Base-by-base conservation (phyloP, 805 yeast genomes). In the Maudiozyma serrabonitensis region DNA sequence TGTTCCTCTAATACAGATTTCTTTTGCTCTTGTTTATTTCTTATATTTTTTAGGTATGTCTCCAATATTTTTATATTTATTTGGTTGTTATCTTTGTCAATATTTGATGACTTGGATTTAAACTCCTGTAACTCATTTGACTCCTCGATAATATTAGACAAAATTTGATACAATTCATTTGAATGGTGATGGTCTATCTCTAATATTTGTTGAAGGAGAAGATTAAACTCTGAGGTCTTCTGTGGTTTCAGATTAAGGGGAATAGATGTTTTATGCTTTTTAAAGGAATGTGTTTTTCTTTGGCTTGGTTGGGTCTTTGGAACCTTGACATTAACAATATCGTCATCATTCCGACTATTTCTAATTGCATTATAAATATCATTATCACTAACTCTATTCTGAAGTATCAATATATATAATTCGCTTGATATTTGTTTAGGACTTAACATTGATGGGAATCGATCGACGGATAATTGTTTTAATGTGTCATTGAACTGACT, bases 21-120 rank as follows among this genome's bases (percentile, higher is more conserved):
- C n/a, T 54, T 55, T 38, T 56, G 60, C 25, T 42, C 47, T 43
- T 58, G 59, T 25, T 56, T 54, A 13, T 44, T 51, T 39, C 56
- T 63, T 12, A 56, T 54, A 19, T 50, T 52, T 13, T 55, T 46
- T 8, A 64, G 45, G 46, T 62, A 63, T 4, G 50, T 46, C 38
- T 55, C 50, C n/a, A 61, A 39, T 6, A 58, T 51, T 3, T 41
- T 40, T 0, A 61, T 38, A 44, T 60, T 58, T 15, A 52, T 47
- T 19, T 48, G 39, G 25, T 48, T 43, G 12, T 21, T 18, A 42
- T 34, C 32, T 6, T 5, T 21, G 25, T 23, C 23, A 8, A 16
- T 23, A 3, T 6, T 23, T 16, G 13, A 23, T n/a, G 19, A 38
- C 18, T 19, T 18, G 6, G 43, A 9, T 21, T 16, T 26, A 18